Evolutionary conservation across 164 flowering plant species (phyloP).

Genomic region (Nymphaea colorata): DNA sequence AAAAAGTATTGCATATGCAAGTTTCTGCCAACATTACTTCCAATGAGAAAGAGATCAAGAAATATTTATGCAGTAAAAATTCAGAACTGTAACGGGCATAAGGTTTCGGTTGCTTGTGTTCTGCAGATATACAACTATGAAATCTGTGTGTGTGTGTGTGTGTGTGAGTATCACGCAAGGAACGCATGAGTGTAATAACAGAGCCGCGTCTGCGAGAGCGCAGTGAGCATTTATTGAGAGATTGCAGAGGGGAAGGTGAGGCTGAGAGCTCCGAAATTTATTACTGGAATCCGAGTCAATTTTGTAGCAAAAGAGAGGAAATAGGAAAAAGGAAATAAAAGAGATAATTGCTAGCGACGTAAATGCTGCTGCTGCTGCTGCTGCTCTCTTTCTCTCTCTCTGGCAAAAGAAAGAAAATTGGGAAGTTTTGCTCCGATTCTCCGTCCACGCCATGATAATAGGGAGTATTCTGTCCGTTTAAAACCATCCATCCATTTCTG

Average conservation of each 20-base stretch:
- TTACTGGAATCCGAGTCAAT: not conserved
- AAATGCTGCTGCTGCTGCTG: not conserved
- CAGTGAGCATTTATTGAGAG: conserved; percentile 2
- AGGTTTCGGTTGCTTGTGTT: too few species aligned
- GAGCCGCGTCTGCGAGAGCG: conserved; percentile 1
- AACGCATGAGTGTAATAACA: conserved; percentile 1
- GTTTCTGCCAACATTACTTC: too few species aligned
- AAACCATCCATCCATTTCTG: not conserved
- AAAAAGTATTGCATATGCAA: too few species aligned
- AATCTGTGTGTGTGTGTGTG: too few species aligned
- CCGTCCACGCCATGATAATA: not conserved
- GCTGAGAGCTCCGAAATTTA: not conserved
- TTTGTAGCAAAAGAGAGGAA: not conserved
- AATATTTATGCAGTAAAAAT: too few species aligned
- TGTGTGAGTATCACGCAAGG: not conserved
- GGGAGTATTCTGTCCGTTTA: not conserved
- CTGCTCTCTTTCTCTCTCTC: not conserved
- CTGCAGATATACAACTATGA: too few species aligned
- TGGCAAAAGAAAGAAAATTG: not conserved
- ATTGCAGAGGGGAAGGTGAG: not conserved
- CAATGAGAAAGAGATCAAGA: too few species aligned
- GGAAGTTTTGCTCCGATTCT: not conserved
- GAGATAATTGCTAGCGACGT: not conserved
- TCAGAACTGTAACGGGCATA: too few species aligned
- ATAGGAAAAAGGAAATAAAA: not conserved